Base-by-base conservation (phyloP, 208 protist genomes). In the Trypanosoma melophagium region DNA sequence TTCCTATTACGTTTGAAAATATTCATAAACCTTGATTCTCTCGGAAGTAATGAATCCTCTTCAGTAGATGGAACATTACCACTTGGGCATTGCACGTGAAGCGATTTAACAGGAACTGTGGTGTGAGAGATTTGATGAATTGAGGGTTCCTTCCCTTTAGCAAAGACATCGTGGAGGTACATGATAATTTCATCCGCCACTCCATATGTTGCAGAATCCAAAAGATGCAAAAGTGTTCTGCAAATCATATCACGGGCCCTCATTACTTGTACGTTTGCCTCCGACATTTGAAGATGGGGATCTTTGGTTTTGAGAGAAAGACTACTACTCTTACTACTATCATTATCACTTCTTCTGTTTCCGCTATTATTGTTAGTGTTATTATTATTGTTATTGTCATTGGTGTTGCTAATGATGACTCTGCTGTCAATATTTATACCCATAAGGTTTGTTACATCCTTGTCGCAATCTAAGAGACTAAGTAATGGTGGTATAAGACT, bases 201-300 rank as follows among this genome's bases (percentile, higher is more conserved):
- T 10, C 60, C 71, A 35, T 79, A 68, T 38, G 79, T 69, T n/a
- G 67, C 75, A 47, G 77, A 83, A 17, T 81, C 69, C 14, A 89
- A 70, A 0, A 76, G 28, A 19, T 79, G 62, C 21, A 77, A 59
- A 52, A 92, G 71, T 2, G 77, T 76, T 50, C 71, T 65, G 58
- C 83, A 93, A 54, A 89, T 77, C 78, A 89, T 83, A 77, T 88
- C 79, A 51, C 87, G 83, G 19, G 80, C 65, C 22, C 71, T 66
- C 64, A 86, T 81, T 13, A 93, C 69, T 31, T 75, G 70, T 45
- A 86, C 49, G 50, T 72, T 86, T 65, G 77, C 80, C 19, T 81
- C 77, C 5, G 68, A 81, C 21, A 71, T 54, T 58, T 82, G 65
- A 13, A 86, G 73, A 0, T 79, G 82, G 14, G 80, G 55, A 9